Percentiles rank a stretch among this genome's conserved stretches.
These are phyloP conservation scores for Colletotrichum sp. DNA, from an alignment of 2,329 filamentous ascomycete genomes.

Conservation along the genomic window DNA sequence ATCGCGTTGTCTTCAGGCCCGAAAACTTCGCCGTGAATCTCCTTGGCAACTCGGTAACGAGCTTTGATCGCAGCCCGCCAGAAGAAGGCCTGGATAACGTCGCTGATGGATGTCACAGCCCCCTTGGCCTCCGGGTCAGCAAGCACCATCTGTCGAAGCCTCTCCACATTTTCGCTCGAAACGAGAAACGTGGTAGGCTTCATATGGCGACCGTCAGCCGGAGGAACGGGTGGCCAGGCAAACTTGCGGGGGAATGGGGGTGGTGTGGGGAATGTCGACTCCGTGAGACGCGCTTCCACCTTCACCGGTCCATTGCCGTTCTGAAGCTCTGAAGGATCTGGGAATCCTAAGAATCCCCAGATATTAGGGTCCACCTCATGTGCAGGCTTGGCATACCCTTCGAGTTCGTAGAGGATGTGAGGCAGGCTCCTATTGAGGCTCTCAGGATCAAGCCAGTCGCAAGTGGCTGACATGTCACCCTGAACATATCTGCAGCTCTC, in stretches of 20 bases:
- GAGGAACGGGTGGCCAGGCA: background rate
- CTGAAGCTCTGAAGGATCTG: background rate
- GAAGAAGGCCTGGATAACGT: background rate
- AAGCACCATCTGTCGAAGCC: background rate
- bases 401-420: background rate
- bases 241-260: background rate
- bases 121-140: background rate
- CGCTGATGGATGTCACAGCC: background rate
- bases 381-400: background rate
- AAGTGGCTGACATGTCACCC: background rate
- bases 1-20: background rate
- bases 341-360: background rate
- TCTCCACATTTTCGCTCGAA: background rate
- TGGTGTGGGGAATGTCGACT: background rate
- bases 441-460: background rate
- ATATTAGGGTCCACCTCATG: background rate
- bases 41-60: background rate
- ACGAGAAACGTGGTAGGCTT: background rate
- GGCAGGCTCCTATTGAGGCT: background rate
- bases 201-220: background rate
- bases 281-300: background rate
- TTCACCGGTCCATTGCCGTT: background rate
- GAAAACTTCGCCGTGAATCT: fast-evolving
- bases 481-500: background rate
- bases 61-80: background rate